Evolutionary conservation across 2,329 filamentous ascomycete genomes (phyloP), one percentile per base, ranked within the genome.

Genomic region (Alternaria brassicicola): DNA sequence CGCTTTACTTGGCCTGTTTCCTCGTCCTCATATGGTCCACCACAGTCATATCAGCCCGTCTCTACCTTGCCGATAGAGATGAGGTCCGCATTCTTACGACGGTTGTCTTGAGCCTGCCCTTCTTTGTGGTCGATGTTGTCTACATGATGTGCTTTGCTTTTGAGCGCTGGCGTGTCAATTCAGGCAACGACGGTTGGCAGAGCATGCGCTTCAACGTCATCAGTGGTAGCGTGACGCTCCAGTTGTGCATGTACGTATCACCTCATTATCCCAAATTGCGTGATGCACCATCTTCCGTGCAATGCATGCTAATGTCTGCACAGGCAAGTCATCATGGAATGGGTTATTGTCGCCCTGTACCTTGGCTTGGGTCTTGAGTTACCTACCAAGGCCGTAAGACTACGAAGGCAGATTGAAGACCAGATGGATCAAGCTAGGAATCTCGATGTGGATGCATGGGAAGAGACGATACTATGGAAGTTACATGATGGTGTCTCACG

Each of bases 111-210:
- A 76, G 74, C 45, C 60, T 76, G 21, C 74, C 73, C 1, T 76
- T 76, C 55, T 76, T 75, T 43, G 62, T 76, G 21, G 73, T 75
- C 39, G 70, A 76, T 43, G 68, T 76, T 25, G 72, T 76, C 19
- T 76, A 76, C 53, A 76, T 76, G 72, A 76, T 75, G 70, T 75
- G 72, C 46, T 76, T 76, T 50, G 74, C 74, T 6, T 76, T 73
- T 25, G 73, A 76, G 46, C 61, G 61, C 19, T 65, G 70, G 58
- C 51, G 21, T 6, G 39, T 47, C 6, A 47, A 61, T 15, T 58
- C 64, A 2, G 47, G 45, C 3, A 12, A 8, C 13, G 55, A 49
- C 19, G 55, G 51, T 3, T 64, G 58, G 57, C 48, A 64, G 6
- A 49, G 50, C 30, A 67, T 70, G 62, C 58, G 58, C 9, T 76